phyloP scores from a whole-genome alignment of 495 filamentous ascomycete genomes.

The Aspergillus sparsus region DNA sequence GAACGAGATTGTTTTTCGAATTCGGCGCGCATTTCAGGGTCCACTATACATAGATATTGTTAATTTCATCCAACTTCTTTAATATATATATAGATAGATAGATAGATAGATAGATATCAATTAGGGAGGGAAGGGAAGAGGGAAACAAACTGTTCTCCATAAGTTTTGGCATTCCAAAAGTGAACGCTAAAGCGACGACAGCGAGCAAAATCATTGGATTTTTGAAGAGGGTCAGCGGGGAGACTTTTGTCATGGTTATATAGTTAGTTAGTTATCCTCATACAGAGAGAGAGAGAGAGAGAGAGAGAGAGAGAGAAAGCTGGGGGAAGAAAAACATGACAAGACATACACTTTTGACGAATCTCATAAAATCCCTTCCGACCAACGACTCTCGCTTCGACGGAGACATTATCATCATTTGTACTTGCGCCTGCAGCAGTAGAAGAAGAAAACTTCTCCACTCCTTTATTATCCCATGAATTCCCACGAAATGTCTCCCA shows the following conservation, averaged over 20 bases:
- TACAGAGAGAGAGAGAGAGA: background rate
- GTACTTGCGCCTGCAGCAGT: conserved; percentile 14
- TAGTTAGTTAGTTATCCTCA: conserved; percentile 2
- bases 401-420: conserved; percentile 32
- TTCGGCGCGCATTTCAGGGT: conserved; percentile 88
- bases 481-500: conserved; percentile 90
- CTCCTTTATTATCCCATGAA: conserved; percentile 80
- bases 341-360: conserved; percentile 67
- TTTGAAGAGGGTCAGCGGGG: conserved; percentile 72
- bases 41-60: conserved; percentile 60
- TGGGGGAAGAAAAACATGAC: background rate
- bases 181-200: conserved; percentile 73
- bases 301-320: background rate
- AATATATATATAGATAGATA: too few relatives aligned
- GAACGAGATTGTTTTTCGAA: conserved; percentile 87
- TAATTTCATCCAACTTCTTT: too few relatives aligned
- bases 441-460: conserved; percentile 46
- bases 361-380: conserved; percentile 72
- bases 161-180: conserved; percentile 88
- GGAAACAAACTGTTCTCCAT: conserved; percentile 85
- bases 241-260: conserved; percentile 38
- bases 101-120: too few relatives aligned
- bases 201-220: conserved; percentile 95
- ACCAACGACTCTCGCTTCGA: conserved; percentile 63
- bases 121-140: background rate